Percentiles rank a stretch among this genome's conserved stretches.
phyloP scores from a whole-genome alignment of 2,329 filamentous ascomycete species.

The Sporothrix luriei region DNA sequence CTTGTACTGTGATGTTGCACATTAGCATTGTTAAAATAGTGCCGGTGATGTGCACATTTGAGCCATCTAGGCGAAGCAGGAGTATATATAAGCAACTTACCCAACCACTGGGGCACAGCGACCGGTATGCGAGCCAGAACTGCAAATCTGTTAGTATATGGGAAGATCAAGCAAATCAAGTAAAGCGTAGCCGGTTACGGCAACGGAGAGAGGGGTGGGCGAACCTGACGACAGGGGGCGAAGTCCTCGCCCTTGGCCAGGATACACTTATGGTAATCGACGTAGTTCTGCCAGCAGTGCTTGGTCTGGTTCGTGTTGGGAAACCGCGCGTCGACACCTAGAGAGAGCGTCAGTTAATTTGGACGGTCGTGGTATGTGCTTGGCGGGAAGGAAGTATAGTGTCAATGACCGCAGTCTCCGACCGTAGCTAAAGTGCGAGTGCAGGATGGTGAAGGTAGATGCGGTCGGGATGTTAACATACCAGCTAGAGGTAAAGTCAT shows the following conservation, averaged over 20 bases:
- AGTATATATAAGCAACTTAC: conserved; percentile 32
- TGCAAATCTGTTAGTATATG: conserved; percentile 49
- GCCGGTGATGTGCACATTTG: background rate
- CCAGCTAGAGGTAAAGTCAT: conserved; percentile 32
- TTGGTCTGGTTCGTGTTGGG: conserved; percentile 98
- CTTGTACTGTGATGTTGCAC: conserved; percentile 57
- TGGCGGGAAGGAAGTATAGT: background rate
- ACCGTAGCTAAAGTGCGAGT: background rate
- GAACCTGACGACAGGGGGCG: conserved; percentile 92
- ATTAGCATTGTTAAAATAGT: conserved; percentile 9
- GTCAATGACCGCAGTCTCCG: too few relatives aligned
- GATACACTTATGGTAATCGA: conserved; percentile 99
- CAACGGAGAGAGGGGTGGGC: conserved; percentile 32
- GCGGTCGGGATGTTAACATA: conserved; percentile 31
- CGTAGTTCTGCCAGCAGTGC: conserved; percentile 99
- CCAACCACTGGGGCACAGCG: conserved; percentile 92
- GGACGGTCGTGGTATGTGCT: background rate
- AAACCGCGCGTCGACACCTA: conserved; percentile 98
- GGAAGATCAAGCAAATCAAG: background rate
- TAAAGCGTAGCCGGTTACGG: background rate
- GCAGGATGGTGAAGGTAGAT: background rate
- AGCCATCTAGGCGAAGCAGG: background rate
- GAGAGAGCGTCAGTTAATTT: conserved; percentile 7
- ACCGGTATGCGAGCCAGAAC: conserved; percentile 97
- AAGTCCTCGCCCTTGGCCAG: conserved; percentile 98